These are phyloP conservation scores for Scheffersomyces illinoinensis DNA, from an alignment of 1,139 yeast species.

Conservation along the genomic window DNA sequence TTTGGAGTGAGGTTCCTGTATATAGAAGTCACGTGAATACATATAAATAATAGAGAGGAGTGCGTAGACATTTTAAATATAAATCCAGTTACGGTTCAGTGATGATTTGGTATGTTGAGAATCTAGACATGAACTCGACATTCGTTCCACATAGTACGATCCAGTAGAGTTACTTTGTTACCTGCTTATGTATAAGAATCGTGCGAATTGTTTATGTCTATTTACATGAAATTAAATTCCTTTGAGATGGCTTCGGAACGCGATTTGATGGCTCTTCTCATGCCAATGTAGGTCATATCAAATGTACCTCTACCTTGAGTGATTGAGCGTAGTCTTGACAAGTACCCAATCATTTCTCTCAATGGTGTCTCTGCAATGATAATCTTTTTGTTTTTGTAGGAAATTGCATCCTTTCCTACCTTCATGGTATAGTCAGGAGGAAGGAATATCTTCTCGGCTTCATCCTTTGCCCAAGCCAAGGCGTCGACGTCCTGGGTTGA, in stretches of 20 bases:
- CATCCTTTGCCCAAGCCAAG: slow-evolving; percentile 46
- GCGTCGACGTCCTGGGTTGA: slow-evolving; percentile 39
- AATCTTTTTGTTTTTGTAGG: slow-evolving; percentile 46
- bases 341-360: slow-evolving; percentile 87
- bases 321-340: slow-evolving; percentile 71
- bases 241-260: slow-evolving; percentile 34
- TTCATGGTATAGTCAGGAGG: slow-evolving; percentile 59
- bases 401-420: slow-evolving; percentile 7
- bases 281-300: slow-evolving; percentile 74
- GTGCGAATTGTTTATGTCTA: background rate
- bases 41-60: too few species aligned
- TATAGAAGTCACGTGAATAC: background rate
- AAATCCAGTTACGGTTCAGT: too few species aligned
- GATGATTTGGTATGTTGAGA: too few species aligned
- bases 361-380: slow-evolving; percentile 81
- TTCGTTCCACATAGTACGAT: background rate
- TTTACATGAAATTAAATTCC: slow-evolving; percentile 16
- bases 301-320: slow-evolving; percentile 91
- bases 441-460: slow-evolving; percentile 52
- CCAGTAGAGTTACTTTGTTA: background rate
- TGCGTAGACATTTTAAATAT: too few species aligned
- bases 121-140: background rate
- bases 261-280: slow-evolving; percentile 58
- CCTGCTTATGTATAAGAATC: background rate
- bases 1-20: background rate